Evolutionary conservation across 2,329 filamentous ascomycete genomes (phyloP).

Genomic region (Colletotrichum sp.): DNA sequence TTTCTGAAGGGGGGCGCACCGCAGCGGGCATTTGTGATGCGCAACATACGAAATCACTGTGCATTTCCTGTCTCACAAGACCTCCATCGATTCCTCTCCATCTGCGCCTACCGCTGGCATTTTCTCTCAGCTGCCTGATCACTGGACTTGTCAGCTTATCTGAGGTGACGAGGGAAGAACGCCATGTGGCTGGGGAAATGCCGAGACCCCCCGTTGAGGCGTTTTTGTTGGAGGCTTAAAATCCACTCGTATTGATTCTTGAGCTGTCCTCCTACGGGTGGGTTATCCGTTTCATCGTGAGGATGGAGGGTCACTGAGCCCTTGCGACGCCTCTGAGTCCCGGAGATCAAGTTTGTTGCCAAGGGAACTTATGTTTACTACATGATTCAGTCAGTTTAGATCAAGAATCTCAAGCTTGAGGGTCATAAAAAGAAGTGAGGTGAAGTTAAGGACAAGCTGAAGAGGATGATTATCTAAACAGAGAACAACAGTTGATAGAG

Average conservation of each 20-base stretch:
- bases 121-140: background rate
- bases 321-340: background rate
- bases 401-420: background rate
- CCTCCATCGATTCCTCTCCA: background rate
- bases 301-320: background rate
- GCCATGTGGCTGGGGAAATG: background rate
- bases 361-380: background rate
- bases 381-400: background rate
- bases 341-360: background rate
- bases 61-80: background rate
- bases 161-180: background rate
- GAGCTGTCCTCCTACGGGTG: background rate
- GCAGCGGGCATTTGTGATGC: constrained; percentile 3
- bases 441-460: background rate
- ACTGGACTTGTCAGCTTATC: background rate
- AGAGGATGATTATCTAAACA: background rate
- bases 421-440: background rate
- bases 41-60: background rate
- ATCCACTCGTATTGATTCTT: background rate
- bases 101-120: background rate
- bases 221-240: background rate
- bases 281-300: background rate
- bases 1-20: background rate
- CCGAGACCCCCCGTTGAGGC: background rate
- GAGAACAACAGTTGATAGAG: background rate